Conservation (phyloP, 352 stramenopile genomes). For the Phytophthora pluvialis region DNA sequence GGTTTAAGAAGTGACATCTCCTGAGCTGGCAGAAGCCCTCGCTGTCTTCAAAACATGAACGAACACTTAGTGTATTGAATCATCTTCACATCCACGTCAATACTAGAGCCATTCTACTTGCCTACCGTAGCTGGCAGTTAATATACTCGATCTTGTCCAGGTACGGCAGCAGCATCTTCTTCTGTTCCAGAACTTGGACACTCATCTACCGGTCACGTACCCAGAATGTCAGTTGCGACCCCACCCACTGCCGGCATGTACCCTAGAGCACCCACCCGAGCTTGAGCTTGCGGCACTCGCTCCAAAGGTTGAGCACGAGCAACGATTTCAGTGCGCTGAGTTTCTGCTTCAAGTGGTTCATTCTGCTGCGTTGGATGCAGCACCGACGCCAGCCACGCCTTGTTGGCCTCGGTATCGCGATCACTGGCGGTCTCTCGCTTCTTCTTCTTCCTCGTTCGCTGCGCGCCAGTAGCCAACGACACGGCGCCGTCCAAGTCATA, state of each 20-base stretch:
- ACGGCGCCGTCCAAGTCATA: constrained; percentile 36
- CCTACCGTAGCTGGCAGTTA: constrained; percentile 74
- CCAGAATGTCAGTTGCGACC: not conserved
- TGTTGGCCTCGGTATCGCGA: constrained; percentile 21
- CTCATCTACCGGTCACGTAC: constrained; percentile 44
- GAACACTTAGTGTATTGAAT: not conserved
- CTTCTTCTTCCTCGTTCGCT: constrained; percentile 34
- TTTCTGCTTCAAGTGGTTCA: constrained; percentile 7
- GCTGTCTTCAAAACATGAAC: constrained; percentile 32
- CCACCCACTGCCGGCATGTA: not conserved
- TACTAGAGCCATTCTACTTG: not conserved
- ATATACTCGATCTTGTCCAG: constrained; percentile 91
- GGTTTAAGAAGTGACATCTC: constrained; percentile 9
- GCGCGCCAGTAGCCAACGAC: constrained; percentile 1
- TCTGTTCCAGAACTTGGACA: constrained; percentile 66
- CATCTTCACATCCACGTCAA: not conserved
- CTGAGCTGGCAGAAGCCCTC: constrained; percentile 48
- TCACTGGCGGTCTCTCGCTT: constrained; percentile 12
- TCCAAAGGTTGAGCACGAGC: constrained; percentile 10
- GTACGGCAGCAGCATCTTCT: constrained; percentile 86
- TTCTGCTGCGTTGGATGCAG: constrained; percentile 14
- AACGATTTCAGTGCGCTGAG: constrained; percentile 14
- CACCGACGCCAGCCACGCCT: constrained; percentile 34
- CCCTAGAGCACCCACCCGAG: constrained; percentile 1
- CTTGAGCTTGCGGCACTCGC: constrained; percentile 5